These are phyloP conservation scores for Coemansia sp. DNA, from an alignment of 192 early-diverging fungal genomes.

Conservation along the genomic window DNA sequence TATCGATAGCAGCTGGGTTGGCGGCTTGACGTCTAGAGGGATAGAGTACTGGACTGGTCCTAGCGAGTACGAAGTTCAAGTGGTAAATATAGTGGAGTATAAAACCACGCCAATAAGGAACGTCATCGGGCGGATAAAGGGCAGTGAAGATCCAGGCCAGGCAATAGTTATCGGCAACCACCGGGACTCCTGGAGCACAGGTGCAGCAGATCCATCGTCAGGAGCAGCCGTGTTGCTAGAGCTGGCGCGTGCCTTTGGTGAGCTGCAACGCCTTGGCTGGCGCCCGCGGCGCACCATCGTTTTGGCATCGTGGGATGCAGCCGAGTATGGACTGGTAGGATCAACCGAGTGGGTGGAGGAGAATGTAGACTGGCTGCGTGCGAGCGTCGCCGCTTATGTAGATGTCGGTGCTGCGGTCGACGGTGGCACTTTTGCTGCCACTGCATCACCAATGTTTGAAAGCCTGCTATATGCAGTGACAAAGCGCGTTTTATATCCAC, in stretches of 20 bases:
- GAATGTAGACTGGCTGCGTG: constrained; percentile 53
- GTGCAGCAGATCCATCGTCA: constrained; percentile 62
- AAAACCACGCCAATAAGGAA: constrained; percentile 58
- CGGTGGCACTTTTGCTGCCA: constrained; percentile 49
- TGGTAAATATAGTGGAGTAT: constrained; percentile 55
- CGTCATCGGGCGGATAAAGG: constrained; percentile 59
- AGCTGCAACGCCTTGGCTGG: constrained; percentile 58
- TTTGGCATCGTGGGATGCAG: constrained; percentile 65
- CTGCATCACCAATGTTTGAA: constrained; percentile 53
- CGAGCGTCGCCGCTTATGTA: constrained; percentile 55
- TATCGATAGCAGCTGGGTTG: constrained; percentile 48
- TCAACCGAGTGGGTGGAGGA: constrained; percentile 70
- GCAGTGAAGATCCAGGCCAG: constrained; percentile 51
- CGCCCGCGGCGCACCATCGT: constrained; percentile 60
- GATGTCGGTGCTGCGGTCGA: constrained; percentile 59
- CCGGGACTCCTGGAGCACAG: constrained; percentile 64
- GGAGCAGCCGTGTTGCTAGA: constrained; percentile 62
- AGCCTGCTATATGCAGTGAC: constrained; percentile 53
- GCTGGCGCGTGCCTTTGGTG: constrained; percentile 52
- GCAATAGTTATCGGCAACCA: constrained; percentile 62
- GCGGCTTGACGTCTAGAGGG: constrained; percentile 49
- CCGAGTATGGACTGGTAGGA: constrained; percentile 62
- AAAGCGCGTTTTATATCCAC: constrained; percentile 45
- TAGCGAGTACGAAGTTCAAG: constrained; percentile 41
- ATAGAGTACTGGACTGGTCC: constrained; percentile 60